Conservation (phyloP, 75 land plant genomes). For the Cupressus sempervirens region DNA sequence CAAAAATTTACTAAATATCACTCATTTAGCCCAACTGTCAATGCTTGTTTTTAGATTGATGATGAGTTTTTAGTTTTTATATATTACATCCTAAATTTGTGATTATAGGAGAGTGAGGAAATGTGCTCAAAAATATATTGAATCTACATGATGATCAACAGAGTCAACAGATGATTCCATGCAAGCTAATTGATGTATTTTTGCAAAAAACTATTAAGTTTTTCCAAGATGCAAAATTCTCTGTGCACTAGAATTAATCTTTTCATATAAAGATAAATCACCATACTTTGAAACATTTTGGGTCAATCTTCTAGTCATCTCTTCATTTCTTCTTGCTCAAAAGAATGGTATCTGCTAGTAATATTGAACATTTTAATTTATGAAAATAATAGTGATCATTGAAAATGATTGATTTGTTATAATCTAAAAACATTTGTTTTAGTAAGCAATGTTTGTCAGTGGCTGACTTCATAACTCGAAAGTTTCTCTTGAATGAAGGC, state of each 20-base stretch:
- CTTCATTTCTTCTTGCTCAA: too few relatives aligned
- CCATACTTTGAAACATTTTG: too few relatives aligned
- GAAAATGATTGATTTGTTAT: neutral
- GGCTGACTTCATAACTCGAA: neutral
- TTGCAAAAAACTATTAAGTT: neutral
- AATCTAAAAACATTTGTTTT: neutral
- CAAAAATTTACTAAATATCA: neutral
- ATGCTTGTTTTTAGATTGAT: neutral
- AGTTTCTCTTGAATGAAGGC: neutral
- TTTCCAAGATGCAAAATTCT: too few relatives aligned
- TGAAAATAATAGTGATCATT: too few relatives aligned
- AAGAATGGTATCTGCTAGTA: too few relatives aligned
- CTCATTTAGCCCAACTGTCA: neutral
- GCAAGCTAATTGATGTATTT: neutral
- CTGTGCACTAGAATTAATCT: too few relatives aligned
- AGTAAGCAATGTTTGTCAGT: neutral
- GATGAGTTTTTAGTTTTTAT: neutral
- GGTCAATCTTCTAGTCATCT: too few relatives aligned
- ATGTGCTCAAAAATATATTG: constrained; percentile 42
- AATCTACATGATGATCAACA: neutral
- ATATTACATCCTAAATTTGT: too few relatives aligned
- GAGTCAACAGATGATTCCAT: neutral
- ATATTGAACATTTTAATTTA: too few relatives aligned
- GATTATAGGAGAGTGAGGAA: constrained; percentile 36
- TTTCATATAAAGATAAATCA: too few relatives aligned